phyloP scores from a whole-genome alignment of 2,329 filamentous ascomycete species.

The Rutstroemia sp. region DNA sequence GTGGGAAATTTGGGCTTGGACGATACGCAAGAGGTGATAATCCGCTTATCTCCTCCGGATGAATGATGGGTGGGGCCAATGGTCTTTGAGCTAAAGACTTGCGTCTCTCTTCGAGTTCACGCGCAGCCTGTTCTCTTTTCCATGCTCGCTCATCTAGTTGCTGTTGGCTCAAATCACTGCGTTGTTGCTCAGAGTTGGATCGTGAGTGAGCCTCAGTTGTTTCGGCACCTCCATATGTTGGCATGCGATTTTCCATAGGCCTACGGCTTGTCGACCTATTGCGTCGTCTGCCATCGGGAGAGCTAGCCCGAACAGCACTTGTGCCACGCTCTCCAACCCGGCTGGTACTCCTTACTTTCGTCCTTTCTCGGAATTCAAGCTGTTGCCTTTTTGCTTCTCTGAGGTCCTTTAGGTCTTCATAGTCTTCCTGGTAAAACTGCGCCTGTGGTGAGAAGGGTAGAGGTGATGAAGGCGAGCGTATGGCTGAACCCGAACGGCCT shows the following conservation, averaged over 20 bases:
- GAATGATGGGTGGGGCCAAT: slow-evolving; percentile 71
- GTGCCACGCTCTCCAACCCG: slow-evolving; percentile 32
- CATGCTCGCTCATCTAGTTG: slow-evolving; percentile 51
- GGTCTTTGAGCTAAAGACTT: slow-evolving; percentile 76
- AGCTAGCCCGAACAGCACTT: slow-evolving; percentile 24
- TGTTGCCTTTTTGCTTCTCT: slow-evolving; percentile 45
- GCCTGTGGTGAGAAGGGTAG: slow-evolving; percentile 62
- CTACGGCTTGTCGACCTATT: slow-evolving; percentile 28
- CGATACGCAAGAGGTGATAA: slow-evolving; percentile 26
- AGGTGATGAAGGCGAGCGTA: slow-evolving; percentile 73
- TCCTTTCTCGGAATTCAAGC: slow-evolving; percentile 38
- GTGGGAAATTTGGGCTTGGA: slow-evolving; percentile 19
- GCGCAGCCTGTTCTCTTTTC: slow-evolving; percentile 69
- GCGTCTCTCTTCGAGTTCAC: slow-evolving; percentile 81
- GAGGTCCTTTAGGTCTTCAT: slow-evolving; percentile 49
- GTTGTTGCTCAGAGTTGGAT: slow-evolving; percentile 39
- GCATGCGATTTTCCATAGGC: slow-evolving; percentile 13
- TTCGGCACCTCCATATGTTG: slow-evolving; percentile 17
- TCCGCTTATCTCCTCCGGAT: slow-evolving; percentile 51
- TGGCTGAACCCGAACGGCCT: slow-evolving; percentile 48
- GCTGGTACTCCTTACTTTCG: slow-evolving; percentile 45
- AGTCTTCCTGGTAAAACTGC: slow-evolving; percentile 52
- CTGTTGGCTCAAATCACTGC: slow-evolving; percentile 47
- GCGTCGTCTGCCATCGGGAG: slow-evolving; percentile 27
- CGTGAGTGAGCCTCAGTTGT: slow-evolving; percentile 25